Base-by-base conservation (phyloP, 1,139 yeast genomes). In the Scheffersomyces segobiensis region DNA sequence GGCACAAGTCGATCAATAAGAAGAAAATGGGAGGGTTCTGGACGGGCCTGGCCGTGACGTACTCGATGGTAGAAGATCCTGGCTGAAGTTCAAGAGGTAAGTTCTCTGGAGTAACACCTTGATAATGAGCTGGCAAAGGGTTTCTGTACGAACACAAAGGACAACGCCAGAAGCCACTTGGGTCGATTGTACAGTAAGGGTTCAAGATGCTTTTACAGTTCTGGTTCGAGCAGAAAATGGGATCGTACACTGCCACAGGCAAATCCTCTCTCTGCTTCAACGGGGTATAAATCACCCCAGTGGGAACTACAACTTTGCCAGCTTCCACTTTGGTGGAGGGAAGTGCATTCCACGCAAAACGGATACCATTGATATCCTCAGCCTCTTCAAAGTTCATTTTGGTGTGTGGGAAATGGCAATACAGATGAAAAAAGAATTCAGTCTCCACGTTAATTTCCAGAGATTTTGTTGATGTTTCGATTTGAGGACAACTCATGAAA, bases 281-380 rank as follows among this genome's bases (percentile, higher is more conserved):
- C 17, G 99, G 99, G 18, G 98, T 93, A 79, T 93, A 95, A 63
- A 95, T 79, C 60, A 97, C 91, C 50, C 98, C 97, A 46, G 96
- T 88, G 19, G 99, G 99, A 49, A 95, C 96, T 24, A 95, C 97
- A 67, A 93, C 89, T 66, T 96, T 91, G 66, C 88, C 87, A 20
- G 98, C 96, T 75, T 95, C 99, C 55, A 87, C 85, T 68, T 93
- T 88, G 57, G 97, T 91, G 55, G 92, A 88, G 46, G 99, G 99
- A 60, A 80, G 79, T 48, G 81, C 75, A 67, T 81, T 81, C 85
- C 85, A 81, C 46, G 84, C 78, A 62, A 80, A 79, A 64, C 85
- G 79, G 57, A 81, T 74, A 52, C 85, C 84, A 70, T 81, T 80
- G 65, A 79, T 74, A 62, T 81, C 84, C 69, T 80, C 84, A 49